Evolutionary conservation across 257 asterid genomes (phyloP), one percentile per base, ranked within the genome.

Genomic region (Euphrasia confusa): DNA sequence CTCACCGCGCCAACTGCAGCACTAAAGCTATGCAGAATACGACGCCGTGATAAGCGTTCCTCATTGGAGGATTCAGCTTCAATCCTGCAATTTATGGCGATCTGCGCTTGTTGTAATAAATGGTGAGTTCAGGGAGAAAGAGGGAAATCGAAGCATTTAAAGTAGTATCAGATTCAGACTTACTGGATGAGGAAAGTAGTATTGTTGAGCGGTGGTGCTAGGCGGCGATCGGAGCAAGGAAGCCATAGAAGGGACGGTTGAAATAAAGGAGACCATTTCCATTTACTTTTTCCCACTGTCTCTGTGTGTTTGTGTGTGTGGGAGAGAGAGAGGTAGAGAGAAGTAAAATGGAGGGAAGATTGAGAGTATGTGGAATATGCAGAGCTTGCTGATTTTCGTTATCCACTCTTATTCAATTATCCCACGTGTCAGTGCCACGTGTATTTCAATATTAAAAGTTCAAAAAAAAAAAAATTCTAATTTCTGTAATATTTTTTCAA

Each of bases 1-100:
- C 88, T 84, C 61, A 92, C 99, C 79, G 78, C 56, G 78, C 83
- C 81, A 57, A 89, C 44, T 37, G 94, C 73, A 73, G 89, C 89
- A 35, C 91, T 90, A 63, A 83, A 54, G 69, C 83, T 68, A 35
- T 83, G 87, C 68, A 92, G 77, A 75, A 85, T 33, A 50, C 75
- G 79, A 58, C 97, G 87, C 17, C 97, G 84, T 32, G 78, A 76
- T 66, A 81, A 42, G 66, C 76, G 64, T 68, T 72, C 72, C 56
- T 69, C 86, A 55, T 67, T 58, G 27, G 49, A 74, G 63, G 15
- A 45, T 47, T 76, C 79, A 68, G 71, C 67, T 64, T 64, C 89
- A 32, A 60, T 27, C 65, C 80, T 89, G 77, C 96, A 89, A 58
- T 66, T 82, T 30, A 79, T 65, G 28, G 68, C 60, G n/a, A 78